Percentiles rank a stretch among this genome's conserved stretches.
Conservation (phyloP, 2,329 filamentous ascomycete species). For the Clonostachys solani region DNA sequence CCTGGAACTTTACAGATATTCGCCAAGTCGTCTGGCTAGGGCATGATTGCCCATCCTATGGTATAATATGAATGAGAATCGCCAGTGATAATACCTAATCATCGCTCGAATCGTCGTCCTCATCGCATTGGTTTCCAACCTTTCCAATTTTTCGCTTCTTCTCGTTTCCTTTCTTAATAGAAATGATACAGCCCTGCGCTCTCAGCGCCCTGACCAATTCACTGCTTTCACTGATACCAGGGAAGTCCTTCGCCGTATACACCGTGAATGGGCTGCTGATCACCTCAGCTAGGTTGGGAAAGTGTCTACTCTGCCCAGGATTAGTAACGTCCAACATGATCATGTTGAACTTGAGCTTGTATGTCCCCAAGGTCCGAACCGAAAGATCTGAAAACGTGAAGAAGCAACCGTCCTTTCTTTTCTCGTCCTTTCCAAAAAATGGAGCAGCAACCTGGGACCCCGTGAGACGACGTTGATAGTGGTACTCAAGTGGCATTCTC, state of each 20-base stretch:
- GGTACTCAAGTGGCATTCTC: constrained; percentile 66
- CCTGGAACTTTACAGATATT: no score
- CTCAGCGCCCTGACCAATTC: constrained; percentile 69
- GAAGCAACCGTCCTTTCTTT: constrained; percentile 71
- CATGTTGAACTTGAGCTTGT: constrained; percentile 69
- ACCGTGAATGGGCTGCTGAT: constrained; percentile 73
- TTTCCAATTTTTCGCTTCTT: constrained; percentile 32
- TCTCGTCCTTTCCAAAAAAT: constrained; percentile 72
- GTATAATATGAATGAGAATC: no score
- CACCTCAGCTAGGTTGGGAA: constrained; percentile 43
- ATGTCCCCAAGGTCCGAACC: constrained; percentile 72
- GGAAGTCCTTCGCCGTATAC: constrained; percentile 82
- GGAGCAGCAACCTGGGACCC: constrained; percentile 73
- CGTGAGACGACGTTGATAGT: constrained; percentile 73
- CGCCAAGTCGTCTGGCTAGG: no score
- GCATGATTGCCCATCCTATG: no score
- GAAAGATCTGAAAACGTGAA: constrained; percentile 84
- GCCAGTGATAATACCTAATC: constrained; percentile 18
- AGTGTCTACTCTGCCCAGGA: constrained; percentile 38
- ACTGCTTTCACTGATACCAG: constrained; percentile 77
- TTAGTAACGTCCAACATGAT: constrained; percentile 63
- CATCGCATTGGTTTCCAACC: constrained; percentile 2
- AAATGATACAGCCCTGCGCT: constrained; percentile 77
- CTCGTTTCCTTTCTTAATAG: constrained; percentile 82
- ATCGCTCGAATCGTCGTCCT: constrained; percentile 16